These are phyloP conservation scores for Stevia rebaudiana DNA, from an alignment of 140 eudicot genomes.

Conservation along the genomic window DNA sequence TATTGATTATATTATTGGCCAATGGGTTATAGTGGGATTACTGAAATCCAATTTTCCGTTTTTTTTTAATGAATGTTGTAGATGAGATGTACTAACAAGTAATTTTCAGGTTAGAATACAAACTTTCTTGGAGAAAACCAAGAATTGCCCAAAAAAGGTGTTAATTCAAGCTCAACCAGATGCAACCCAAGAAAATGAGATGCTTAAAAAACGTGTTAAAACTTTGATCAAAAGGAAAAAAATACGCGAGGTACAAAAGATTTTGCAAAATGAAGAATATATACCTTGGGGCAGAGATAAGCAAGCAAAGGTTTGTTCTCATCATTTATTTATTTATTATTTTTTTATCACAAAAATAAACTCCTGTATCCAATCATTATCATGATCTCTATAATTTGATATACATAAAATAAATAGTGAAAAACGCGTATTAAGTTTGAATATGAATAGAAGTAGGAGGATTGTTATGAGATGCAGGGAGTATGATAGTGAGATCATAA, in stretches of 20 bases:
- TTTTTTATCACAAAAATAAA: too few relatives aligned
- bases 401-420: neutral
- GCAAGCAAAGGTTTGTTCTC: slow-evolving; percentile 74
- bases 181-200: slow-evolving; percentile 39
- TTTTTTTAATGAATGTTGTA: neutral
- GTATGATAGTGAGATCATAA: slow-evolving; percentile 4
- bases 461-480: slow-evolving; percentile 16
- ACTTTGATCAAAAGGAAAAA: slow-evolving; percentile 64
- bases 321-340: slow-evolving; percentile 1
- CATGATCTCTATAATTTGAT: too few relatives aligned
- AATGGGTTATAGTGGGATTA: too few relatives aligned
- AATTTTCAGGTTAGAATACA: slow-evolving; percentile 81
- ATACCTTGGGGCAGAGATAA: slow-evolving; percentile 74
- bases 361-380: too few relatives aligned
- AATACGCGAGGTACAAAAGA: slow-evolving; percentile 59
- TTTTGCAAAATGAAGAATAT: slow-evolving; percentile 55
- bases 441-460: neutral
- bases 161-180: slow-evolving; percentile 42
- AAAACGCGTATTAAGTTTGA: neutral
- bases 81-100: slow-evolving; percentile 22
- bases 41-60: too few relatives aligned
- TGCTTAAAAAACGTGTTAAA: slow-evolving; percentile 67
- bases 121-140: slow-evolving; percentile 74
- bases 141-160: slow-evolving; percentile 31
- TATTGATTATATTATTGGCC: too few relatives aligned